Evolutionary conservation across 371 early-diverging fungal genomes (phyloP).

Genomic region (Nosema muscidifuracis): DNA sequence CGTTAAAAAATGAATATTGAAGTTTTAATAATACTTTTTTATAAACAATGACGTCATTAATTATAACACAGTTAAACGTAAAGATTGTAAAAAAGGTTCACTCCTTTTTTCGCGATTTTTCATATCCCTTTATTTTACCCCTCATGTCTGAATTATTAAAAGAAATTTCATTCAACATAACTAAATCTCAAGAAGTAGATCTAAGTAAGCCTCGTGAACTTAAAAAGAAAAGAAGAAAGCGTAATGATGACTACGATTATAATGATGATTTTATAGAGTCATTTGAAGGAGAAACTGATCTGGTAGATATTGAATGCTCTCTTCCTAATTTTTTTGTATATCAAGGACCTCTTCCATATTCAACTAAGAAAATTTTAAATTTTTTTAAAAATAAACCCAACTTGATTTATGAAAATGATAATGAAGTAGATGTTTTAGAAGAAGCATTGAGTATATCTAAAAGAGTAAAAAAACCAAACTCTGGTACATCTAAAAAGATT

Average conservation of each 20-base stretch:
- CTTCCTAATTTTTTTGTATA: slow-evolving; percentile 60
- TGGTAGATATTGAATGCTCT: slow-evolving; percentile 52
- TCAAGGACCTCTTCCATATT: slow-evolving; percentile 37
- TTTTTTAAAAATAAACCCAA: slow-evolving; percentile 18
- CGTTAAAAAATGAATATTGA: no score
- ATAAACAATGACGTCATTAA: no score
- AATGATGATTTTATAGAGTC: slow-evolving; percentile 55
- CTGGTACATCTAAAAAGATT: neutral
- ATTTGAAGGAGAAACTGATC: slow-evolving; percentile 53
- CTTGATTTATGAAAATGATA: neutral
- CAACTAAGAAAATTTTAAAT: slow-evolving; percentile 42
- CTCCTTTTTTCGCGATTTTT: neutral
- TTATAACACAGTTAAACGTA: neutral
- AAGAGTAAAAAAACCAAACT: neutral
- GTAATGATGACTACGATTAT: slow-evolving; percentile 55
- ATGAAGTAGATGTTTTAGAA: neutral
- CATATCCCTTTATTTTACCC: no score
- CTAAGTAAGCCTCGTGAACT: slow-evolving; percentile 17
- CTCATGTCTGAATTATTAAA: neutral
- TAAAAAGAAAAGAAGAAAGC: slow-evolving; percentile 38
- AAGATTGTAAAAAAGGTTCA: neutral
- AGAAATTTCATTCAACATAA: slow-evolving; percentile 28
- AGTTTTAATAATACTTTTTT: no score
- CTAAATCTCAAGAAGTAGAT: slow-evolving; percentile 46
- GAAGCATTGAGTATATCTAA: neutral